Evolutionary conservation across 2,329 filamentous ascomycete species (phyloP), one percentile per base, ranked within the genome.

Genomic region (Penicillium corylophilum): DNA sequence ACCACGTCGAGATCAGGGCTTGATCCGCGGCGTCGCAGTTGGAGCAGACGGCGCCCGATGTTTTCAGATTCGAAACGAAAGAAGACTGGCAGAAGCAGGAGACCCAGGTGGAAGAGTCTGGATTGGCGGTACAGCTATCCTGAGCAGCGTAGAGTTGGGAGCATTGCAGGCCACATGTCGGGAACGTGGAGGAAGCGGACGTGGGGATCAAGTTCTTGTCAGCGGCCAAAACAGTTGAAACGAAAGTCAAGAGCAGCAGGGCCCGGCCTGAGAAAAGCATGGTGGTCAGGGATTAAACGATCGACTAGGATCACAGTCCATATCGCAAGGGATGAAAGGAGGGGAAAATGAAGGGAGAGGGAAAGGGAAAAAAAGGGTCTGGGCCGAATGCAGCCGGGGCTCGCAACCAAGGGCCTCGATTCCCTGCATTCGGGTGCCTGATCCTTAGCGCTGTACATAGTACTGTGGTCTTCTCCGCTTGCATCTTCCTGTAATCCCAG

Each of bases 61-160:
- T 73, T 28, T 81, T 80, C 50, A 90, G 84, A 8, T 78, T 70
- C 4, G 78, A 73, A 2, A 94, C 78, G 20, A 79, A 74, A 12
- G 77, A 57, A 44, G 87, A 83, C 61, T 79, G 74, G 74, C 90
- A 95, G 74, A 95, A 91, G 73, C 90, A 95, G 31, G 78, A 76
- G 46, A 83, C 77, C 68, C 87, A 89, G 39, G 77, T 80, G 18
- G 70, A 64, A 36, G 79, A 68, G 43, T 78, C 76, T 44, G 78
- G 77, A 6, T 72, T 69, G 5, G 79, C 69, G 3, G 71, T 76
- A 71, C 90, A 95, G 55, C 78, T 83, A 41, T 80, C 81, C 65
- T 91, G 88, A 51, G 88, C 89, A 70, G 89, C 82, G 66, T 80
- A 84, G 40, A 90, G 82, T 24, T 75, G 68, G 39, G 79, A 77